Evolutionary conservation across 2,329 filamentous ascomycete genomes (phyloP), one percentile per base, ranked within the genome.

Genomic region (Achaetomium macrosporum): DNA sequence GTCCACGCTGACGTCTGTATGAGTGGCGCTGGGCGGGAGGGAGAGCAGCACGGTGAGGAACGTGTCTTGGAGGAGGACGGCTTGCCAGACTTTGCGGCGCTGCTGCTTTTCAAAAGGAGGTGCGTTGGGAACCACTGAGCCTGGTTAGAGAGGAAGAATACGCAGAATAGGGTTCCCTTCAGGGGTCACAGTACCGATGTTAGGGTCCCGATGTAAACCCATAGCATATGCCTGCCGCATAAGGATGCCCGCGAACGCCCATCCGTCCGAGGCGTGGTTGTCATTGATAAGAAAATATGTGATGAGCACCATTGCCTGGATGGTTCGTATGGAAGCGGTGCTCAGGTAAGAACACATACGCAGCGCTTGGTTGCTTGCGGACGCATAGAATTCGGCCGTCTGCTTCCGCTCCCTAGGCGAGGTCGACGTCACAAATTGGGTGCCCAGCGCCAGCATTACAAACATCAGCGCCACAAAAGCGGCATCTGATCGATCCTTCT

Each of bases 231-330:
- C 82, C 68, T 92, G 88, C 25, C 87, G 78, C 58, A 89, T 83
- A 19, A 90, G 68, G 25, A 92, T 84, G 6, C 88, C 88, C 0
- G 85, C 85, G 73, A 90, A 92, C 0, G 87, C 84, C 83, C 87
- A 92, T 1, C 87, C 88, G 65, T 92, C 88, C 0, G 85, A 88
- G 4, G 87, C 87, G 62, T 91, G 87, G 62, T 90, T 90, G 67
- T 92, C 87, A 62, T 92, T 92, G 72, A 91, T 90, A 35, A 92
- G 74, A 61, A 92, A 92, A 64, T 91, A 91, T 0, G 83, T 84
- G 54, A 90, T 83, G n/a, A 92, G 70, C 0, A 90, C 84, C 87
- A 91, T 91, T 42, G 88, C 82, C 67, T 90, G 86, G 31, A 91
- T 82, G 1, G 86, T 87, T 20, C 82, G 75, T 46, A 90, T 75